Conservation (phyloP, 2,329 filamentous ascomycete species). For the Cladosporium sp. region DNA sequence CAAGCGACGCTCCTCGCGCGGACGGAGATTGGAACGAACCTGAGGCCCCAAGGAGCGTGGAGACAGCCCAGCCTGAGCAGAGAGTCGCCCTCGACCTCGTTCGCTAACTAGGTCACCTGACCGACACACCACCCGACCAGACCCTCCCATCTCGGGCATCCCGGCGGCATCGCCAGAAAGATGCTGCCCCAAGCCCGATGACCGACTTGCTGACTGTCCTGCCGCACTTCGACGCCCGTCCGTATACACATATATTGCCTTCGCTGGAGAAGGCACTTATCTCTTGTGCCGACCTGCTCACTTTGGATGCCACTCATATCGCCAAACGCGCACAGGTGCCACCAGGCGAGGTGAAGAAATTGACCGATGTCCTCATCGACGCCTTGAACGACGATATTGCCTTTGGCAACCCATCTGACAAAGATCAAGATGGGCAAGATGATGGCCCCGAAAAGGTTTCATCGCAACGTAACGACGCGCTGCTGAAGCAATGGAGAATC, state of each 20-base stretch:
- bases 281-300: conserved; percentile 76
- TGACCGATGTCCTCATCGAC: conserved; percentile 65
- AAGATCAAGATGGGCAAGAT: background rate
- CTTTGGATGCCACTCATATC: conserved; percentile 73
- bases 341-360: conserved; percentile 68
- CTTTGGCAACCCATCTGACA: background rate
- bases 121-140: background rate
- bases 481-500: conserved; percentile 53
- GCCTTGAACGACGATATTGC: conserved; percentile 45
- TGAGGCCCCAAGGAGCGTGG: too few species aligned
- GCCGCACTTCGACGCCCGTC: conserved; percentile 67
- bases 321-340: conserved; percentile 81
- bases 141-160: background rate
- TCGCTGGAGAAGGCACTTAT: conserved; percentile 72
- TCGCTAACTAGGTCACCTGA: too few species aligned
- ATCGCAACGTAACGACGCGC: conserved; percentile 31
- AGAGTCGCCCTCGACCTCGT: too few species aligned
- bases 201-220: conserved; percentile 79
- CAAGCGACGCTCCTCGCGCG: background rate
- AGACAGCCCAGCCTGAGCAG: too few species aligned
- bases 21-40: background rate
- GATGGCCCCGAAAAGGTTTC: background rate
- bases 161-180: conserved; percentile 15
- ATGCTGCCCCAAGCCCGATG: conserved; percentile 48
- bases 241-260: conserved; percentile 68